Base-by-base conservation (phyloP, 345 rosid genomes). In the Citrus reticulata region DNA sequence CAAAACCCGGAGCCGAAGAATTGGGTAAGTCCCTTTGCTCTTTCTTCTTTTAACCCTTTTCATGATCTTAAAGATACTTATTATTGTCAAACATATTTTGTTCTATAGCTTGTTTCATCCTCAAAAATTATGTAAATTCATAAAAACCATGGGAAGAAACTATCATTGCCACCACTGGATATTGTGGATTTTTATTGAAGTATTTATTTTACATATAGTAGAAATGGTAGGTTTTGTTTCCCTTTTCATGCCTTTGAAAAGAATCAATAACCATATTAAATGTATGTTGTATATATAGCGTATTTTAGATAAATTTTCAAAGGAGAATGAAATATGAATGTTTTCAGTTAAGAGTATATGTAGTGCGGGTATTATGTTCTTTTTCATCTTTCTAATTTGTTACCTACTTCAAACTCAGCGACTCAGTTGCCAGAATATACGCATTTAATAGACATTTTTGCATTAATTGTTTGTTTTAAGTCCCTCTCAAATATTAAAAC, bases 1-100 rank as follows among this genome's bases (percentile, higher is more conserved):
- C 42, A 82, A 57, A 54, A 62, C 7, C 78, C 66, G 67, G 75
- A 75, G 73, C 75, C 76, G 37, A 77, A 71, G 77, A 34, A 3
- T 9, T 65, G 70, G 80, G 87, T 86, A 84, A 86, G 89, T 84
- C 70, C 20, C 66, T 68, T 74, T 59, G 7, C 73, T 70, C 55
- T 68, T 20, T 34, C 11, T 70, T 73, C 49, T 27, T 55, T 39
- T 51, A 20, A 46, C 63, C 57, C 9, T 35, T 73, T 68, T 29
- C 57, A 13, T 73, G 6, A 58, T 30, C 64, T 58, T 79, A 25
- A 30, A 22, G 64, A 68, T 27, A 42, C 9, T 57, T 75, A 76
- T 40, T 75, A 54, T 76, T 55, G 51, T 72, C 63, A 30, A 63
- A 17, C 51, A 77, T 46, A 63, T 46, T 24, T 70, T 73, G 65